Evolutionary conservation across 2,329 filamentous ascomycete species (phyloP).

Genomic region (Botrytis sinoallii): DNA sequence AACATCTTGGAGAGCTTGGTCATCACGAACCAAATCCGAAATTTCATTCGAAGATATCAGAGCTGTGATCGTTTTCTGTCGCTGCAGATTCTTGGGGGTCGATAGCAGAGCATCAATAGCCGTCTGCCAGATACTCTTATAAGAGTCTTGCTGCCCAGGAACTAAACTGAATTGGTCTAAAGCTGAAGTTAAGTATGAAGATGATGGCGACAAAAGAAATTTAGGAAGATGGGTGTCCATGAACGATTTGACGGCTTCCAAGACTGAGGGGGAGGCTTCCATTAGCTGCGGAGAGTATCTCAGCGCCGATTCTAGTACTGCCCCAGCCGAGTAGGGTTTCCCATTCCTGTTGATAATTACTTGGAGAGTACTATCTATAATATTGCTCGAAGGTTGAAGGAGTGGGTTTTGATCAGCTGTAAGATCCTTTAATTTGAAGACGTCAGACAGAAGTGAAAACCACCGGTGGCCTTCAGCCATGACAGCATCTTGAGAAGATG

Average conservation of each 20-base stretch:
- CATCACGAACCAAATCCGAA: constrained; percentile 41
- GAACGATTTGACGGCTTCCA: constrained; percentile 48
- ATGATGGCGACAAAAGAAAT: constrained; percentile 67
- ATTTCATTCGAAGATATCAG: constrained; percentile 48
- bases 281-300: constrained; percentile 43
- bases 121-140: constrained; percentile 30
- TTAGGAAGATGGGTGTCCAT: constrained; percentile 53
- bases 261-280: constrained; percentile 42
- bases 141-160: constrained; percentile 37
- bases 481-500: constrained; percentile 66
- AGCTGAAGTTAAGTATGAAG: constrained; percentile 61
- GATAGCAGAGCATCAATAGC: constrained; percentile 45
- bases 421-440: constrained; percentile 38
- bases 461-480: constrained; percentile 66
- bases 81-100: constrained; percentile 31
- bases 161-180: constrained; percentile 55
- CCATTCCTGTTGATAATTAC: constrained; percentile 54
- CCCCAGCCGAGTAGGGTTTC: constrained; percentile 64
- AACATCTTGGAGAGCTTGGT: constrained; percentile 46
- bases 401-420: constrained; percentile 21
- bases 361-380: constrained; percentile 42
- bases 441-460: constrained; percentile 46
- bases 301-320: constrained; percentile 52
- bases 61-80: constrained; percentile 41
- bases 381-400: constrained; percentile 23